Conservation (phyloP, 495 filamentous ascomycete genomes). For the Hypomontagnella submonticulosa region DNA sequence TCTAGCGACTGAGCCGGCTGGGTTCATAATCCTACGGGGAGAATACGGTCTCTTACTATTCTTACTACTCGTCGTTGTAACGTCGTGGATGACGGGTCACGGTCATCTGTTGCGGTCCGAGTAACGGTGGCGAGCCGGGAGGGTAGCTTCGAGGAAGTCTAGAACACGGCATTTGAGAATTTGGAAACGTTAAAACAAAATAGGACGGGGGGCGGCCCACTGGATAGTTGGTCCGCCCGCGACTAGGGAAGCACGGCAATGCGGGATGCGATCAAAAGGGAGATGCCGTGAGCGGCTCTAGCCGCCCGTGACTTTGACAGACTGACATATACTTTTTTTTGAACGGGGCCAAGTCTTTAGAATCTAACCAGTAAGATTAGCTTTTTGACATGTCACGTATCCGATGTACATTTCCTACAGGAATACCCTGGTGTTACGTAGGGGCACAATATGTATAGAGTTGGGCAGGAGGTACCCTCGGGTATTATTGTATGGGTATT, state of each 20-base stretch:
- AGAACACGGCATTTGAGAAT: constrained; percentile 39
- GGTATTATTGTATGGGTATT: constrained; percentile 22
- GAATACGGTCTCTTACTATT: constrained; percentile 10
- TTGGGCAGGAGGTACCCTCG: constrained; percentile 38
- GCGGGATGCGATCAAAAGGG: constrained; percentile 32
- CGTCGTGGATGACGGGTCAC: constrained; percentile 15
- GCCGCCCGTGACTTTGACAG: constrained; percentile 27
- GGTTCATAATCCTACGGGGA: constrained; percentile 23
- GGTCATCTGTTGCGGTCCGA: constrained; percentile 3
- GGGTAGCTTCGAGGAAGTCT: constrained; percentile 23
- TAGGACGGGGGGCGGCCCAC: constrained; percentile 43
- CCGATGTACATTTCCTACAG: constrained; percentile 25
- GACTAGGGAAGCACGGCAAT: constrained; percentile 31
- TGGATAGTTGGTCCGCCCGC: constrained; percentile 41
- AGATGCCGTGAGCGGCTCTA: constrained; percentile 38
- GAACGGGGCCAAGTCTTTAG: constrained; percentile 33
- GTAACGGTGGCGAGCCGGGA: constrained; percentile 24
- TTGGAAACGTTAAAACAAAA: constrained; percentile 38
- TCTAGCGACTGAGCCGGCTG: constrained; percentile 32
- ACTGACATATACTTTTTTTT: constrained; percentile 13
- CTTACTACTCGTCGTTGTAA: constrained; percentile 13
- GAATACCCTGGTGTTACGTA: constrained; percentile 33
- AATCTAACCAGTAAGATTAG: constrained; percentile 33
- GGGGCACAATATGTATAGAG: constrained; percentile 19
- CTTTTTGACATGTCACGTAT: constrained; percentile 22